Base-by-base conservation (phyloP, 257 asterid species). In the Apocynum venetum region DNA sequence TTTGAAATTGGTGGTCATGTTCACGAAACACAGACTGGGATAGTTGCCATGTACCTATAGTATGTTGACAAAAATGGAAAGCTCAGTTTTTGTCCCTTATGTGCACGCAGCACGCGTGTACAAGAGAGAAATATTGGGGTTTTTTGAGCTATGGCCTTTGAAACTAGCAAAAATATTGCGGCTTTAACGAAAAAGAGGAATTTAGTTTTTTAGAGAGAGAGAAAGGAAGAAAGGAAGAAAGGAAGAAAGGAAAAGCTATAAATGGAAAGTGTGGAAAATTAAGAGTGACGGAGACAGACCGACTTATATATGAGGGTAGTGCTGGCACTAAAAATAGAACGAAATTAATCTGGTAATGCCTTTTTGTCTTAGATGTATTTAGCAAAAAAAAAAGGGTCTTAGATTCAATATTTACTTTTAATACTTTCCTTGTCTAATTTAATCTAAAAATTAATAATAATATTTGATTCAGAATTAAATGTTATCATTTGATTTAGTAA, bases 121-220 rank as follows among this genome's bases (percentile, higher is more conserved):
- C 17, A 35, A 6, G 66, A 35, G 8, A 36, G 51, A 53, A 17
- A 38, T 56, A 7, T 14, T 20, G 53, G 40, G 53, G 53, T 49
- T 49, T 49, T 36, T 53, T 20, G 19, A 71, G 35, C 20, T 14
- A 0, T 46, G 59, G 12, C 13, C 71, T n/a, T 44, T 60, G 71
- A 60, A 59, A 75, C 71, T 7, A 75, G 59, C 71, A 75, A 75
- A 44, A 75, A 59, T 59, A 1, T 60, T 44, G 78, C 57, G 44
- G 70, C 71, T 12, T 1, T 9, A 6, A n/a, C 5, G 8, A 5
- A 14, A 57, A 7, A 57, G 64, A 20, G 64, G 35, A 20, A 55
- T 15, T 57, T 20, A n/a, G 14, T 36, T 19, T 57, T 20, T 20
- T 36, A 59, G 0, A 14, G 59, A 59, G 38, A 59, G 13, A 55